A percentile compares a stretch with the other conserved stretches of the same genome.
These are phyloP conservation scores for Hyaloscypha finlandica DNA, from an alignment of 495 filamentous ascomycete species.

Conservation along the genomic window DNA sequence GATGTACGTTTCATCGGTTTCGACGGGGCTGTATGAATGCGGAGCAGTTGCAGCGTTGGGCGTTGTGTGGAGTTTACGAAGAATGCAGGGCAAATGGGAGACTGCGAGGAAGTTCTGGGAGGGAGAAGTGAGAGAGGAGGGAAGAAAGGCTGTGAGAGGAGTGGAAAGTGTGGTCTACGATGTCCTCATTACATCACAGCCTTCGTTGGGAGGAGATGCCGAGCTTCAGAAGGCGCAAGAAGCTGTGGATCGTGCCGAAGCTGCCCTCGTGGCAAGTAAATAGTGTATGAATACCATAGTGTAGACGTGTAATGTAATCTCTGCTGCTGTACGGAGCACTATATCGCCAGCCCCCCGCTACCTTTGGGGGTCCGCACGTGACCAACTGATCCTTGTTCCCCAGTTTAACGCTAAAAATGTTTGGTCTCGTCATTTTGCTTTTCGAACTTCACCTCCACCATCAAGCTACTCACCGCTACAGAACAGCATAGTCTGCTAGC, in stretches of 20 bases:
- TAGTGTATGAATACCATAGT: conserved; percentile 30
- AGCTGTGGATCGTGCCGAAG: conserved; percentile 52
- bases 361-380: neutral
- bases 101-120: conserved; percentile 69
- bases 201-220: conserved; percentile 40
- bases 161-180: conserved; percentile 65
- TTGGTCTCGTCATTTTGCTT: conserved; percentile 2
- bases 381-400: neutral
- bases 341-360: neutral
- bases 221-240: conserved; percentile 55
- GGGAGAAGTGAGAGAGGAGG: conserved; percentile 76
- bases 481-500: neutral
- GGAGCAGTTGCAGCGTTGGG: conserved; percentile 80
- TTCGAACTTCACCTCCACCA: neutral
- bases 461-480: neutral
- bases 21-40: conserved; percentile 67
- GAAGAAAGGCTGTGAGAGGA: conserved; percentile 67
- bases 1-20: conserved; percentile 37
- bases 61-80: conserved; percentile 67
- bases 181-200: conserved; percentile 45
- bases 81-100: conserved; percentile 83
- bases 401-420: neutral
- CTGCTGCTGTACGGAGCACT: neutral
- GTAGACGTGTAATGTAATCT: conserved; percentile 13
- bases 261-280: conserved; percentile 39